Percentiles rank a stretch among this genome's conserved stretches.
These are phyloP conservation scores for Eucalyptus tenuipes DNA, from an alignment of 345 rosid species.

Conservation along the genomic window DNA sequence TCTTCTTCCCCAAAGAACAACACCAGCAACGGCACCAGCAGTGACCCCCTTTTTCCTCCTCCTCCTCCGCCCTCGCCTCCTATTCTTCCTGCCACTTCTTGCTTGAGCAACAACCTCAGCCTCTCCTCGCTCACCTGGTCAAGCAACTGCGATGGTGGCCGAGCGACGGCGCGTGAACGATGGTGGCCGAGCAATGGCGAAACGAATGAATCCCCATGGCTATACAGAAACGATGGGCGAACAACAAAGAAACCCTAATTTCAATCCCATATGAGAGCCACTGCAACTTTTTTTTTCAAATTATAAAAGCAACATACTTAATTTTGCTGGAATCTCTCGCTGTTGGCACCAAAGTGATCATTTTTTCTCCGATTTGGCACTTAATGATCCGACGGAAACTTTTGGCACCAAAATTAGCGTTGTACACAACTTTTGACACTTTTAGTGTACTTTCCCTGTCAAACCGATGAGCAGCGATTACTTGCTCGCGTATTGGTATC, in stretches of 20 bases:
- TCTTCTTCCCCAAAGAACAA: fast-evolving
- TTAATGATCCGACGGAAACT: fast-evolving
- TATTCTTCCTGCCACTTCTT: no score
- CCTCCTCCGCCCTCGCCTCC: no score
- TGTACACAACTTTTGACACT: fast-evolving
- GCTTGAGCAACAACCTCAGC: no score
- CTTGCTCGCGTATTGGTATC: fast-evolving
- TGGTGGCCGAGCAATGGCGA: fast-evolving
- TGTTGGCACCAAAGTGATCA: fast-evolving
- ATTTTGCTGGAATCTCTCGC: no score
- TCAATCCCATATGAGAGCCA: no score
- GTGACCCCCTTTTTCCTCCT: no score
- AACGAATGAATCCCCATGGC: no score
- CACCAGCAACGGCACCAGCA: fast-evolving
- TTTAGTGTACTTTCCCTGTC: fast-evolving
- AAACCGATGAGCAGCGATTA: neutral
- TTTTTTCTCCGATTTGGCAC: fast-evolving
- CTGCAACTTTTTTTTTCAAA: fast-evolving
- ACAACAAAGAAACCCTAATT: no score
- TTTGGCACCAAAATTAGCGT: fast-evolving
- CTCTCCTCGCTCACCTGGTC: fast-evolving
- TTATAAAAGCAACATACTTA: no score
- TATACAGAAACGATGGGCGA: fast-evolving
- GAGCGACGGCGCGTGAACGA: fast-evolving
- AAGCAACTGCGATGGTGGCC: no score